These are phyloP conservation scores for Tulasnella sp. DNA, from an alignment of 768 basidiomycete species.

Conservation along the genomic window DNA sequence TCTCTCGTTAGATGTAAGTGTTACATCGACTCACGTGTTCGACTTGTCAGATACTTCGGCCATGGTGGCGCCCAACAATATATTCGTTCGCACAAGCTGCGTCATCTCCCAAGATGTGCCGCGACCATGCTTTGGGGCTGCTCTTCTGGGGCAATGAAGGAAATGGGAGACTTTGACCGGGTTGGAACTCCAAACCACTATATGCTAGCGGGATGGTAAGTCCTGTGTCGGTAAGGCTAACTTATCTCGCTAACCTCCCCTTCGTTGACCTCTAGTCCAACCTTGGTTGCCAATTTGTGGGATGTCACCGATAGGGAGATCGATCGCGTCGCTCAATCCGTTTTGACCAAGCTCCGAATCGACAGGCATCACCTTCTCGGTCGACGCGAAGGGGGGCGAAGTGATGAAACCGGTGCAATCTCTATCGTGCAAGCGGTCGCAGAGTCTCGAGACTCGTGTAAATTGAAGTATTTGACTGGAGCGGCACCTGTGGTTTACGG, in stretches of 20 bases:
- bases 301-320: slow-evolving; percentile 98
- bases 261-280: slow-evolving; percentile 45
- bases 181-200: slow-evolving; percentile 89
- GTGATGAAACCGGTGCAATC: slow-evolving; percentile 20
- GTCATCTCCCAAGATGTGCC: slow-evolving; percentile 74
- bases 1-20: too few relatives aligned
- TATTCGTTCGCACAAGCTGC: slow-evolving; percentile 73
- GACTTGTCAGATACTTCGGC: slow-evolving; percentile 70
- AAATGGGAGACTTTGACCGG: slow-evolving; percentile 91
- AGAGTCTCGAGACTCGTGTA: slow-evolving; percentile 66
- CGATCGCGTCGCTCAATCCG: slow-evolving; percentile 78
- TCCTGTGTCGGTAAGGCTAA: slow-evolving; percentile 17
- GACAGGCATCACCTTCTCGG: slow-evolving; percentile 20
- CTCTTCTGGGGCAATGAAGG: slow-evolving; percentile 77
- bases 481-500: slow-evolving; percentile 94
- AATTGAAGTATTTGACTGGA: slow-evolving; percentile 86
- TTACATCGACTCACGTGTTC: neutral
- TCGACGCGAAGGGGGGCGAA: slow-evolving; percentile 14
- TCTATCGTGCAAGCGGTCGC: slow-evolving; percentile 71
- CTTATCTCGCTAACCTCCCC: neutral
- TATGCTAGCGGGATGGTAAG: slow-evolving; percentile 95
- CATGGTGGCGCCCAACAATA: slow-evolving; percentile 97
- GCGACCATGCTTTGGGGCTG: slow-evolving; percentile 78
- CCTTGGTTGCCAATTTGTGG: slow-evolving; percentile 91
- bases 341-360: slow-evolving; percentile 63